Evolutionary conservation across 768 basidiomycete species (phyloP).

Genomic region (Mycena vulgaris): DNA sequence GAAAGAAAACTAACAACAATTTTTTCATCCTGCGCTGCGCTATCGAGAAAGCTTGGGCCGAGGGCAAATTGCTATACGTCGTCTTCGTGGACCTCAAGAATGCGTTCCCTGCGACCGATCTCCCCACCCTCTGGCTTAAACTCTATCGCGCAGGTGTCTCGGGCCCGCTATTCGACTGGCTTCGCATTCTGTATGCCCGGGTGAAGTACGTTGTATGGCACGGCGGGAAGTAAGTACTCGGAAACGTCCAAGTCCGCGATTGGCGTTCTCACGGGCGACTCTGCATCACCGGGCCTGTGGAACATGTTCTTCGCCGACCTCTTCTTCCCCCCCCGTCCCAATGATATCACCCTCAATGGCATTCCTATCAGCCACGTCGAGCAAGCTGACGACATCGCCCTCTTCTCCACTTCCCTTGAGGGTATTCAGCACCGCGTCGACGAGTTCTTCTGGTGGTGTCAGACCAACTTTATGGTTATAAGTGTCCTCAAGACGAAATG

Average conservation of each 20-base stretch:
- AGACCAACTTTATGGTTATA: neutral
- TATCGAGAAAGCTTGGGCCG: neutral
- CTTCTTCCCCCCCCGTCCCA: neutral
- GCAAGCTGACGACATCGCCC: neutral
- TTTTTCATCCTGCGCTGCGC: neutral
- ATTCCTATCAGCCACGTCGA: neutral
- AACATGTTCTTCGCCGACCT: constrained; percentile 1
- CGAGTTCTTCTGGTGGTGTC: neutral
- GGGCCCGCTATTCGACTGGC: neutral
- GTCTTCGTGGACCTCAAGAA: neutral
- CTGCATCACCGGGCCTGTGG: neutral
- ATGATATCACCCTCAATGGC: neutral
- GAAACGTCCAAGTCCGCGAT: neutral
- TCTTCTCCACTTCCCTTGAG: neutral
- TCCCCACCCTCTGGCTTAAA: neutral
- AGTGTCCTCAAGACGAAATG: neutral
- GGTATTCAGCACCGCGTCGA: neutral
- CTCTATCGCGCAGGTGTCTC: neutral
- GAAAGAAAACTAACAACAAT: neutral
- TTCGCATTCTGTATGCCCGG: neutral
- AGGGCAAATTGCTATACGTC: neutral
- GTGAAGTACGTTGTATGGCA: neutral
- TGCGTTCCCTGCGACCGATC: neutral
- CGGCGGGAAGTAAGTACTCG: neutral
- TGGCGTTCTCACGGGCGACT: neutral